These are phyloP conservation scores for Podaxis sp. DNA, from an alignment of 768 basidiomycete genomes.

Conservation along the genomic window DNA sequence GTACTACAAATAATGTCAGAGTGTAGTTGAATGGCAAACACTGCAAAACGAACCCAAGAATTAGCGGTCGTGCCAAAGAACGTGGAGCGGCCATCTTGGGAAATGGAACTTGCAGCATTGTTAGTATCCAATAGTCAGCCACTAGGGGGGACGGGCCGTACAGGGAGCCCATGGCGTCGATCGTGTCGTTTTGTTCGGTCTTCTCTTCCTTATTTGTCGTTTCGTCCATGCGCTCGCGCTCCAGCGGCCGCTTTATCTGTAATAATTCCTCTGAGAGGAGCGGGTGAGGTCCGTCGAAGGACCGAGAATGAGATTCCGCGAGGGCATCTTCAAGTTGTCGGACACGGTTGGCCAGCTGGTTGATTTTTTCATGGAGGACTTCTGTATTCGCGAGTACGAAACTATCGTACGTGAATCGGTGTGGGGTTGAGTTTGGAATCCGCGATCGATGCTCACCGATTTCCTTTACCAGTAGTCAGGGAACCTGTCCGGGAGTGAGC, in stretches of 20 bases:
- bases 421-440: conserved; percentile 9
- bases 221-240: conserved; percentile 51
- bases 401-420: conserved; percentile 29
- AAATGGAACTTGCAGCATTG: conserved; percentile 49
- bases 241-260: conserved; percentile 66
- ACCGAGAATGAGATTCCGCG: conserved; percentile 45
- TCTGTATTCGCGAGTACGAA: conserved; percentile 75
- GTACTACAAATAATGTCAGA: conserved; percentile 42
- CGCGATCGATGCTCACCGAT: conserved; percentile 43
- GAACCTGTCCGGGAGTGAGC: conserved; percentile 43
- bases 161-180: conserved; percentile 68
- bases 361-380: conserved; percentile 68
- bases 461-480: conserved; percentile 72
- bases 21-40: conserved; percentile 6
- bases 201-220: conserved; percentile 38
- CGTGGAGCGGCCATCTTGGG: conserved; percentile 58
- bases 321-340: conserved; percentile 72
- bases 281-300: conserved; percentile 53
- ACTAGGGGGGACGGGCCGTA: conserved; percentile 29
- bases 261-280: conserved; percentile 61
- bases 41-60: conserved; percentile 56
- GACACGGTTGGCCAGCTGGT: conserved; percentile 56
- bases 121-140: conserved; percentile 11
- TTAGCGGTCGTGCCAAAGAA: conserved; percentile 70
- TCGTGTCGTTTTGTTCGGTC: conserved; percentile 51